phyloP scores from a whole-genome alignment of 2,329 filamentous ascomycete species.

The Podosphaera xanthii region DNA sequence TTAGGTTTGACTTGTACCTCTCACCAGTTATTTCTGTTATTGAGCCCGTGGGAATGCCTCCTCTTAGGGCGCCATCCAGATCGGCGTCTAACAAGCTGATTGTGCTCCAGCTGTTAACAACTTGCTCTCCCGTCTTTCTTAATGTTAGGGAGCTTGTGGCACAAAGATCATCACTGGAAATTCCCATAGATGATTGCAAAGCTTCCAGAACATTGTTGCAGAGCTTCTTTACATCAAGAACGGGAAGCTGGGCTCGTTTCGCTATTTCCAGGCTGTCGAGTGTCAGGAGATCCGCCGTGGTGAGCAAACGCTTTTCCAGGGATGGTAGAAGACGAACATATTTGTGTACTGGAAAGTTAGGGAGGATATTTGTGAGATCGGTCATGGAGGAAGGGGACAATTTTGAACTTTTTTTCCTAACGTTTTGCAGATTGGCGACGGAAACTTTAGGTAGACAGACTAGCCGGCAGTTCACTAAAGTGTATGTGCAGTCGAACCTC shows the following conservation, averaged over 20 bases:
- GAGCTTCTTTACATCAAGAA: slow-evolving; percentile 58
- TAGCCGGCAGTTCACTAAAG: too few relatives aligned
- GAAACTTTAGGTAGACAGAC: too few relatives aligned
- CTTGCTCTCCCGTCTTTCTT: slow-evolving; percentile 17
- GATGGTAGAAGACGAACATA: slow-evolving; percentile 56
- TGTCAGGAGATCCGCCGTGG: slow-evolving; percentile 64
- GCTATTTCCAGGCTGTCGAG: slow-evolving; percentile 65
- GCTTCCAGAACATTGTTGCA: slow-evolving; percentile 41
- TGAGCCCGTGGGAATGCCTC: slow-evolving; percentile 60
- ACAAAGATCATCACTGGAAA: slow-evolving; percentile 4
- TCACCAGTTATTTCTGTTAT: slow-evolving; percentile 83
- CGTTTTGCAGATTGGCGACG: too few relatives aligned
- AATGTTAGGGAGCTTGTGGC: slow-evolving; percentile 5
- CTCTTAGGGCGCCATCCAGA: slow-evolving; percentile 49
- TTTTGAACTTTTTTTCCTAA: not conserved
- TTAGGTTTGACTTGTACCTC: slow-evolving; percentile 27
- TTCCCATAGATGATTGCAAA: slow-evolving; percentile 33
- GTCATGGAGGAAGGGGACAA: slow-evolving; percentile 38
- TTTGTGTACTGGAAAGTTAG: slow-evolving; percentile 48
- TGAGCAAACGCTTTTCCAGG: slow-evolving; percentile 57
- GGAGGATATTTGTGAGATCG: slow-evolving; percentile 65
- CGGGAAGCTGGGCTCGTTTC: slow-evolving; percentile 61
- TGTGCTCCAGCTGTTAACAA: slow-evolving; percentile 24
- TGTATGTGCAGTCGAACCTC: too few relatives aligned
- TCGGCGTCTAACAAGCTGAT: slow-evolving; percentile 63